phyloP scores from a whole-genome alignment of 2,329 filamentous ascomycete species.

The Tolypocladium endophyticum region DNA sequence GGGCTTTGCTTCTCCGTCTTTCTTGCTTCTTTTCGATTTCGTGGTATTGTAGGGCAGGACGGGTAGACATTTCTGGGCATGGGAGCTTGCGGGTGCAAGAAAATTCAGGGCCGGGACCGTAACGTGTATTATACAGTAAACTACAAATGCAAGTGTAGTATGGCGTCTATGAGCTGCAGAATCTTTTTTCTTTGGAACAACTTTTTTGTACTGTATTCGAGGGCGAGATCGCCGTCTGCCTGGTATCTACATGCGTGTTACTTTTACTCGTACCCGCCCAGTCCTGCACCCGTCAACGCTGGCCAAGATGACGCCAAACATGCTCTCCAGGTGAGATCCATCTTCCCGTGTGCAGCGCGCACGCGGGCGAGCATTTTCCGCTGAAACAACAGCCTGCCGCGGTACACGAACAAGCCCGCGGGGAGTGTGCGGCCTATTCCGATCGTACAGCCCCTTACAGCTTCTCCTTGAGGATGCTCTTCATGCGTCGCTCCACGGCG shows the following conservation, averaged over 20 bases:
- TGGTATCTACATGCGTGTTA: conserved; percentile 3
- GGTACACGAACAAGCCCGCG: not conserved
- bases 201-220: not conserved
- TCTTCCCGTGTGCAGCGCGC: not conserved
- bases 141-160: not conserved
- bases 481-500: conserved; percentile 84
- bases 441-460: conserved; percentile 33
- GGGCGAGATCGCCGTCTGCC: not conserved
- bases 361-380: not conserved
- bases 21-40: not conserved
- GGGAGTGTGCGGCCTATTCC: no score
- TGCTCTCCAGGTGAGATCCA: not conserved
- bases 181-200: not conserved
- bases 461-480: conserved; percentile 69
- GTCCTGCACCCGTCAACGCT: not conserved
- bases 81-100: not conserved
- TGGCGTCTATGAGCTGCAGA: not conserved
- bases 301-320: not conserved
- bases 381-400: not conserved
- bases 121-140: not conserved
- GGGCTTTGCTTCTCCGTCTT: not conserved
- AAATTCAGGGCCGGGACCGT: not conserved
- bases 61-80: not conserved
- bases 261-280: not conserved
- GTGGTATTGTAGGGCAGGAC: not conserved